phyloP scores from a whole-genome alignment of 345 rosid genomes.

The Arabis hirsuta region DNA sequence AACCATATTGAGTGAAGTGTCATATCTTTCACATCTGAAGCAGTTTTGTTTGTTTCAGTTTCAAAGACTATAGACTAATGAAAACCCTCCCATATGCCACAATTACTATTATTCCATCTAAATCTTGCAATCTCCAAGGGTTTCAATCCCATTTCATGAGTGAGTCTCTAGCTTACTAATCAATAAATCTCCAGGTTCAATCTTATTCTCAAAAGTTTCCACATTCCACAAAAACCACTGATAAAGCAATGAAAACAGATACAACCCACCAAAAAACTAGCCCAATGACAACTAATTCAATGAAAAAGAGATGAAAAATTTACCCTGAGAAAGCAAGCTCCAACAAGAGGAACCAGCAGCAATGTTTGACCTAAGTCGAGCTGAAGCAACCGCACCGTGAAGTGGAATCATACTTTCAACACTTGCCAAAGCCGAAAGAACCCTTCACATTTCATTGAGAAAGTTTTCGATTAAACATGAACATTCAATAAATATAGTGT shows the following conservation, averaged over 20 bases:
- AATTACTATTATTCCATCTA: not conserved
- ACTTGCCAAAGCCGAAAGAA: slow-evolving; percentile 62
- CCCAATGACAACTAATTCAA: not conserved
- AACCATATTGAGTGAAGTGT: not conserved
- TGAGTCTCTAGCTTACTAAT: slow-evolving; percentile 2
- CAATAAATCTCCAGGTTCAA: not conserved
- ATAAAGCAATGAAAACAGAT: not conserved
- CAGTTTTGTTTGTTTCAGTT: not conserved
- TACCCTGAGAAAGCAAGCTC: slow-evolving; percentile 93
- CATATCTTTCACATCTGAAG: not conserved
- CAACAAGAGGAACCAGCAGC: slow-evolving; percentile 88
- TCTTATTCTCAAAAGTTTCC: not conserved
- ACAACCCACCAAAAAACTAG: not conserved
- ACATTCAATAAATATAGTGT: not conserved
- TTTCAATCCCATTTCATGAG: not conserved
- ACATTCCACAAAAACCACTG: not conserved
- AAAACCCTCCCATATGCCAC: slow-evolving; percentile 1
- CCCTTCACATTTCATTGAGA: slow-evolving; percentile 46
- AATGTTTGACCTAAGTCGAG: slow-evolving; percentile 76
- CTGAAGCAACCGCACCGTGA: slow-evolving; percentile 82
- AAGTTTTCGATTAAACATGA: not conserved
- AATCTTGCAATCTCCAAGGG: not conserved
- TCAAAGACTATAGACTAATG: not conserved
- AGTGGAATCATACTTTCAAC: slow-evolving; percentile 82
- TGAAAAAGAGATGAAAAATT: not conserved